A percentile compares a stretch with the other conserved stretches of the same genome.
Conservation (phyloP, 2,329 filamentous ascomycete species). For the Alternaria arbusti region DNA sequence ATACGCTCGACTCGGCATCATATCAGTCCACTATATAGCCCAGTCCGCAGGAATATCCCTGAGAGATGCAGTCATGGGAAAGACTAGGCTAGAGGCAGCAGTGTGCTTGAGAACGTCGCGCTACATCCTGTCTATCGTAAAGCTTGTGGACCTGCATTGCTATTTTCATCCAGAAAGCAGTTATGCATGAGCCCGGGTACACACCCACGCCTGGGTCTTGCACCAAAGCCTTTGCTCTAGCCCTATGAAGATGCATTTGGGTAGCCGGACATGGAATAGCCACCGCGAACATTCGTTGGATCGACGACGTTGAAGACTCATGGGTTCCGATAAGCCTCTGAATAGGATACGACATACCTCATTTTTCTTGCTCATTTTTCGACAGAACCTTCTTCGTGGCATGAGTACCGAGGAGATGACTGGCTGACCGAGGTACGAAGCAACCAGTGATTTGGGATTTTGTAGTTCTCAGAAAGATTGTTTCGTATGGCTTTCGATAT, state of each 20-base stretch:
- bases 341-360: neutral
- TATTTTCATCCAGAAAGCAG: neutral
- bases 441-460: neutral
- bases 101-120: neutral
- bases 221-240: neutral
- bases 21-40: neutral
- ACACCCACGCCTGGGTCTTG: neutral
- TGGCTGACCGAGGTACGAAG: neutral
- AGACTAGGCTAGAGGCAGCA: neutral
- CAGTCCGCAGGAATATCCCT: neutral
- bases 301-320: neutral
- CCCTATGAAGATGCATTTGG: neutral
- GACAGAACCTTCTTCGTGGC: neutral
- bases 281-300: neutral
- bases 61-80: neutral
- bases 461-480: neutral
- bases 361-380: neutral
- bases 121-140: neutral
- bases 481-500: neutral
- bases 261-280: neutral
- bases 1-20: neutral
- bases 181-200: neutral
- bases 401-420: neutral
- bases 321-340: neutral
- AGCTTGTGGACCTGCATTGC: neutral